Evolutionary conservation across 768 basidiomycete species (phyloP).

Genomic region (Calvatia gigantea): DNA sequence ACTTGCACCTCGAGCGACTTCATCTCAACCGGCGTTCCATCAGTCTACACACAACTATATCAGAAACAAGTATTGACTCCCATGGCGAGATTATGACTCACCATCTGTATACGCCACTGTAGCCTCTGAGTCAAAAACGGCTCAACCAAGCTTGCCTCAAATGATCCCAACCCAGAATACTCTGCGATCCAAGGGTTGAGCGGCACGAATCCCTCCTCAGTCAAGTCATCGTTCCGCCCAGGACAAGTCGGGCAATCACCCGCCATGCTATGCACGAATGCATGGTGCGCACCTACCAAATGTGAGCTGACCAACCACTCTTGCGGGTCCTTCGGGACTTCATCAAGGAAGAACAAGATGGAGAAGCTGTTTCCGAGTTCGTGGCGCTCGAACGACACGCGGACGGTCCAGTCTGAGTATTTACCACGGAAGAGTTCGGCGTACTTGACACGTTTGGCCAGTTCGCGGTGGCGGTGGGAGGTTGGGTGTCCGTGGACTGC

Average conservation of each 20-base stretch:
- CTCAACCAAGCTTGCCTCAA: conserved; percentile 28
- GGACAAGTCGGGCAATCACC: conserved; percentile 39
- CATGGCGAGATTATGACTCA: not conserved
- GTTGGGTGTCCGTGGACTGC: not conserved
- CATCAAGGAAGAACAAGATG: conserved; percentile 46
- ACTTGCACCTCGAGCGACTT: not conserved
- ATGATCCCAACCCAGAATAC: conserved; percentile 21
- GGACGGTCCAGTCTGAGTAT: conserved; percentile 39
- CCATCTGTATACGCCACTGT: conserved; percentile 35
- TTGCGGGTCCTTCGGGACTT: conserved; percentile 30
- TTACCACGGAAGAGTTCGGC: not conserved
- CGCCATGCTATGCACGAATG: conserved; percentile 33
- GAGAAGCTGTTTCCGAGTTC: conserved; percentile 40
- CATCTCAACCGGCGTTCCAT: not conserved
- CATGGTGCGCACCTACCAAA: conserved; percentile 41
- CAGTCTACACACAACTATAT: not conserved
- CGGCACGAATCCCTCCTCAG: conserved; percentile 37
- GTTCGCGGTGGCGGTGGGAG: not conserved
- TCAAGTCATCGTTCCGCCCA: conserved; percentile 19
- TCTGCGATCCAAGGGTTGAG: conserved; percentile 29
- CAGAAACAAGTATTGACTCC: not conserved
- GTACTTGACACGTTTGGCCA: not conserved
- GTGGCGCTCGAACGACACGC: conserved; percentile 38
- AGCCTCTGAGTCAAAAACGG: conserved; percentile 34
- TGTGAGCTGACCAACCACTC: conserved; percentile 32